phyloP scores from a whole-genome alignment of 208 protist species.

The Acanthamoeba healyi region DNA sequence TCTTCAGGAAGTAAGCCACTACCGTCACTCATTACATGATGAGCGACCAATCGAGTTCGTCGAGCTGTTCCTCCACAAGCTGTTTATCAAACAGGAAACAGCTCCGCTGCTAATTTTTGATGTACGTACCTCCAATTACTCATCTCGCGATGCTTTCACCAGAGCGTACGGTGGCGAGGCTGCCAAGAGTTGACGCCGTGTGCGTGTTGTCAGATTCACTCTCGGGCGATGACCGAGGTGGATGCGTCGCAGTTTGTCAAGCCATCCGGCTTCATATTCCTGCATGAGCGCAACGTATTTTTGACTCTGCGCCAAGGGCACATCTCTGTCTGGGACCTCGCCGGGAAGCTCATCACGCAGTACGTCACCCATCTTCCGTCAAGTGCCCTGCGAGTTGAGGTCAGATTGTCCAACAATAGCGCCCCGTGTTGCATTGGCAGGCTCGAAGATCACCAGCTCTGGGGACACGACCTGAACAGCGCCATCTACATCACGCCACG shows the following conservation, averaged over 20 bases:
- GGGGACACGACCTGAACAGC: neutral
- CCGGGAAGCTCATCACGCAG: neutral
- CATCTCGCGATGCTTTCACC: neutral
- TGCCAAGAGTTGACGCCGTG: no score
- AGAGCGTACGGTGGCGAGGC: no score
- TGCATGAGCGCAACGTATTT: neutral
- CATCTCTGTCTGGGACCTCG: neutral
- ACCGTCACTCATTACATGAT: neutral
- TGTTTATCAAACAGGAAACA: neutral
- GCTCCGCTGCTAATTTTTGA: neutral
- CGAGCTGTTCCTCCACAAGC: constrained; percentile 14
- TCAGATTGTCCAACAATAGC: neutral
- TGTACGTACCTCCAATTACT: neutral
- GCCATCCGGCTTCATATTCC: neutral
- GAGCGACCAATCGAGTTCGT: neutral
- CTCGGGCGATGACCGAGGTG: neutral
- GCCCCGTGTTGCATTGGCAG: no score
- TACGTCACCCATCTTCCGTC: neutral
- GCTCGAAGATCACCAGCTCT: constrained; percentile 11
- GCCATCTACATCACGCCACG: neutral
- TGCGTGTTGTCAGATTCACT: neutral
- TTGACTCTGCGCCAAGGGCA: neutral
- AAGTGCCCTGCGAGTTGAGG: no score
- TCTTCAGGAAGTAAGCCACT: neutral
- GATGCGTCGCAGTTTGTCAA: neutral